These are phyloP conservation scores for Lecanicillium sp. DNA, from an alignment of 2,329 filamentous ascomycete genomes.

Conservation along the genomic window DNA sequence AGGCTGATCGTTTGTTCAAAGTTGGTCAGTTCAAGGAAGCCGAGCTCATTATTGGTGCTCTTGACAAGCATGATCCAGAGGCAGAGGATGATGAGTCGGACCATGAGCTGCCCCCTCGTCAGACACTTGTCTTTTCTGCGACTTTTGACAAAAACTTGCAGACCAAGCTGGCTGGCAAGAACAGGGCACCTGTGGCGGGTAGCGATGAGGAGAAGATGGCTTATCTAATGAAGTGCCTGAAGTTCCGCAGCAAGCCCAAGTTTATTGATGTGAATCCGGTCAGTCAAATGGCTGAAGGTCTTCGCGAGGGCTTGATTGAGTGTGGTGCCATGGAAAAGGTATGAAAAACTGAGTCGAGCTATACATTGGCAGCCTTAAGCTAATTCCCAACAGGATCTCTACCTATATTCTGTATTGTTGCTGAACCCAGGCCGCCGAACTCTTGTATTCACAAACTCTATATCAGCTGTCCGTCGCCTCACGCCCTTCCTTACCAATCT, in stretches of 20 bases:
- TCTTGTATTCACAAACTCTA: slow-evolving; percentile 92
- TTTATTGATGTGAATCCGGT: slow-evolving; percentile 89
- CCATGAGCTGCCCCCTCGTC: slow-evolving; percentile 43
- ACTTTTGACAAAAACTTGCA: slow-evolving; percentile 90
- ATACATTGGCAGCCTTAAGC: slow-evolving; percentile 6
- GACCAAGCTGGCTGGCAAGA: slow-evolving; percentile 79
- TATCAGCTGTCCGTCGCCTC: slow-evolving; percentile 81
- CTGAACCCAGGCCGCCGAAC: slow-evolving; percentile 74
- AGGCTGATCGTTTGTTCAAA: slow-evolving; percentile 85
- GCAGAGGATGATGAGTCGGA: slow-evolving; percentile 42
- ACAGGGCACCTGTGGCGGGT: slow-evolving; percentile 40
- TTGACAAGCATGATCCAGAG: slow-evolving; percentile 65
- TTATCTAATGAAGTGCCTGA: slow-evolving; percentile 82
- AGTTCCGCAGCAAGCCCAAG: slow-evolving; percentile 77
- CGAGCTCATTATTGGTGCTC: slow-evolving; percentile 72
- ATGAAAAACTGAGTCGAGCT: slow-evolving; percentile 13
- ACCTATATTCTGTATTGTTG: slow-evolving; percentile 79
- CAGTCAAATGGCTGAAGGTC: slow-evolving; percentile 75
- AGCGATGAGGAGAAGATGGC: slow-evolving; percentile 78
- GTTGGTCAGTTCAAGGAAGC: slow-evolving; percentile 94
- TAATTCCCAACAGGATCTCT: slow-evolving; percentile 59
- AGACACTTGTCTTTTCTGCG: slow-evolving; percentile 93
- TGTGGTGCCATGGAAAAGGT: slow-evolving; percentile 91
- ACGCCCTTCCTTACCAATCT: slow-evolving; percentile 79
- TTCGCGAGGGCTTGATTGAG: slow-evolving; percentile 87